phyloP scores from a whole-genome alignment of 2,329 filamentous ascomycete species.

The Colletotrichum cordylinicola region DNA sequence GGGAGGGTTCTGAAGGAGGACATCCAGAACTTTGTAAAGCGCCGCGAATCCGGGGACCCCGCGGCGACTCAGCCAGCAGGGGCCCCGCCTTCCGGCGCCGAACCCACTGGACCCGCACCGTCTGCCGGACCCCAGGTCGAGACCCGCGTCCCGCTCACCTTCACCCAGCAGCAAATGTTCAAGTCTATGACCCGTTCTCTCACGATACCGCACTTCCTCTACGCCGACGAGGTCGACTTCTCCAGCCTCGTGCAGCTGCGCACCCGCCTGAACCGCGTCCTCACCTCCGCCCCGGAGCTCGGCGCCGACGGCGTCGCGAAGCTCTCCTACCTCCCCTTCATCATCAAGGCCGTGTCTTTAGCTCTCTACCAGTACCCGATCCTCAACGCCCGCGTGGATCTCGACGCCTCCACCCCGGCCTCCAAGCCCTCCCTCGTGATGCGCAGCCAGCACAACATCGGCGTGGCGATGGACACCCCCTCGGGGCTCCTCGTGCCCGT shows the following conservation, averaged over 20 bases:
- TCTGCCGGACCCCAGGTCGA: conserved; percentile 66
- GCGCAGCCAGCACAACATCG: conserved; percentile 90
- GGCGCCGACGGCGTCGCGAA: conserved; percentile 56
- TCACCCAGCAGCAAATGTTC: conserved; percentile 92
- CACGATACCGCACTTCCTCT: conserved; percentile 92
- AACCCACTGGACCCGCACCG: conserved; percentile 33
- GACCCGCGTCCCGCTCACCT: conserved; percentile 72
- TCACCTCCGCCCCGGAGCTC: conserved; percentile 54
- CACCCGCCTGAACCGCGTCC: conserved; percentile 73
- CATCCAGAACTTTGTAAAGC: conserved; percentile 73
- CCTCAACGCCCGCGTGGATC: conserved; percentile 85
- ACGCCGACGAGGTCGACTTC: conserved; percentile 88
- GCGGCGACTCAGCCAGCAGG: neutral
- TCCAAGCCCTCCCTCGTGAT: conserved; percentile 78
- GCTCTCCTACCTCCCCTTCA: conserved; percentile 90
- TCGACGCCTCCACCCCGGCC: conserved; percentile 41
- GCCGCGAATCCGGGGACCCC: conserved; percentile 40
- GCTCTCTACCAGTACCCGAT: conserved; percentile 82
- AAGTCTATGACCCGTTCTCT: conserved; percentile 95
- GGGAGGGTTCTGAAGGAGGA: conserved; percentile 94
- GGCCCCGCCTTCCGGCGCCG: conserved; percentile 28
- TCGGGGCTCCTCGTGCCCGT: conserved; percentile 89
- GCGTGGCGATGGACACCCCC: conserved; percentile 94
- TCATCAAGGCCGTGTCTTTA: conserved; percentile 93
- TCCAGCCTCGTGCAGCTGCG: conserved; percentile 76